Conservation (phyloP, 225 moss, liverwort and hornwort genomes). For the Rhytidiadelphus loreus region DNA sequence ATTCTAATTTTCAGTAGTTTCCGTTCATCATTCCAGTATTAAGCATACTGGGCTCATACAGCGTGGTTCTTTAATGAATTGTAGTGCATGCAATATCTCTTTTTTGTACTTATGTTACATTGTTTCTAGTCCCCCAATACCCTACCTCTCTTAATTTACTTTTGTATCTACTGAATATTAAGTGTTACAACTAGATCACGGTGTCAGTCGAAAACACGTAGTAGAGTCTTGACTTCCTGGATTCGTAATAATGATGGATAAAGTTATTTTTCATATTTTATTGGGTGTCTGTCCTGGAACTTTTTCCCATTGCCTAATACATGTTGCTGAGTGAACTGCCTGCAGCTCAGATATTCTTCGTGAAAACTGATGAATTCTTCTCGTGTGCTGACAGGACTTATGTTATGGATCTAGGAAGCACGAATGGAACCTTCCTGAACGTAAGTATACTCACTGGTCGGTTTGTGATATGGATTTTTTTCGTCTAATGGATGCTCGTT, state of each 20-base stretch:
- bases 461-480: not conserved
- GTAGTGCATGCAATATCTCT: not conserved
- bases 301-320: not conserved
- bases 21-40: not conserved
- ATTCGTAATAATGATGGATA: not conserved
- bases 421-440: slow-evolving; percentile 93
- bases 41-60: not conserved
- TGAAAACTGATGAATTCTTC: not conserved
- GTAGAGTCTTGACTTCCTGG: not conserved
- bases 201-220: not conserved
- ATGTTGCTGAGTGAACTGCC: not conserved
- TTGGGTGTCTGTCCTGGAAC: not conserved
- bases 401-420: slow-evolving; percentile 97
- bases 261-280: not conserved
- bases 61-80: not conserved
- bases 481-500: not conserved
- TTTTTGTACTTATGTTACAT: not conserved
- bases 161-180: not conserved
- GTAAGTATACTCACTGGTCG: slow-evolving; percentile 26
- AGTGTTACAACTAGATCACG: not conserved
- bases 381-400: slow-evolving; percentile 62
- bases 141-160: not conserved
- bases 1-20: not conserved
- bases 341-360: not conserved
- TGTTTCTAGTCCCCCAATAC: not conserved